Base-by-base conservation (phyloP, 768 basidiomycete species). In the Amanita phalloides region DNA sequence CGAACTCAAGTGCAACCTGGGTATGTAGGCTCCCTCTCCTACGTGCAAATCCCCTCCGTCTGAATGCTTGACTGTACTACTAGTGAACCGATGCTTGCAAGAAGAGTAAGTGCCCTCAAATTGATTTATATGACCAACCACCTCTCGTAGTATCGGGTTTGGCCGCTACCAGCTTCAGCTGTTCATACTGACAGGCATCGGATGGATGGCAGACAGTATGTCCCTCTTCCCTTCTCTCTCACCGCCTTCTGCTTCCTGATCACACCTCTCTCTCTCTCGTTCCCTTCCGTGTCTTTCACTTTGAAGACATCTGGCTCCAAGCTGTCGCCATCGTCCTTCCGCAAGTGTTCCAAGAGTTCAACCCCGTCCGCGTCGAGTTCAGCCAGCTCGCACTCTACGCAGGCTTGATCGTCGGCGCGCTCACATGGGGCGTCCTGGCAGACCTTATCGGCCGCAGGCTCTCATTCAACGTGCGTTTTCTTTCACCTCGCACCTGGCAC, bases 121-220 rank as follows among this genome's bases (percentile, higher is more conserved):
- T 8, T 1, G n/a, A 11, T 6, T 32, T 21, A 37, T 48, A 35
- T 36, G 20, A 38, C 35, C 2, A 39, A 17, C 33, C 9, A 1
- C 37, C 11, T 37, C 26, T 17, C 9, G 36, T 57, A 75, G 74
- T 52, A 73, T 77, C 46, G 74, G 76, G 47, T 77, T 72, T 33
- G 76, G 76, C 11, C 67, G 66, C 35, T 77, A 77, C 61, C 75
- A 77, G 50, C 59, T 64, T 45, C 71, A 77, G 57, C 66, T 77
- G 28, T 76, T 77, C 56, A 17, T 67, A 20, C 62, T 77, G n/a
- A 66, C 71, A 46, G 76, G 74, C 49, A 58, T 76, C 4, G 75
- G 76, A 51, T 77, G 76, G 74, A 56, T 72, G 45, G 74, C 71
- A 49, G 76, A 76, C 56, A 75, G 75, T 77, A 43, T 53, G 71